Base-by-base conservation (phyloP, 2,329 filamentous ascomycete species). In the Pseudodiploospora longispora region DNA sequence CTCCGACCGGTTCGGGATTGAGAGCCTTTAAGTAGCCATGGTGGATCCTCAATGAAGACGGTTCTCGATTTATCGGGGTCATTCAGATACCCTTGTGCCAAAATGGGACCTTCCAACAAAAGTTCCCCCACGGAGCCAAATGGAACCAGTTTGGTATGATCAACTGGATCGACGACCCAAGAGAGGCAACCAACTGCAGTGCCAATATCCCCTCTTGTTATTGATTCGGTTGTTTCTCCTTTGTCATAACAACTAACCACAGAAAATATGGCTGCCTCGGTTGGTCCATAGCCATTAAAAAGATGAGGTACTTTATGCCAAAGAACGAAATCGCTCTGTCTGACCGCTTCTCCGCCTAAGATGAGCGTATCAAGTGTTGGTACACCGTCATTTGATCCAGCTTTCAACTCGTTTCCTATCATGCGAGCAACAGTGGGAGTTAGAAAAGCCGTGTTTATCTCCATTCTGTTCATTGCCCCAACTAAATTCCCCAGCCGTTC, bases 211-310 rank as follows among this genome's bases (percentile, higher is more conserved):
- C 32, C 32, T 9, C 8, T 34, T 9, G 12, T 12, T 12, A 12
- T 9, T 34, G 32, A 34, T 19, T 19, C 19, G 19, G 19, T 19
- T 19, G 19, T 19, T 19, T 19, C 19, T 19, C 19, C 19, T 19
- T 34, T 2, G 32, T 34, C 30, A 4, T 31, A 41, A 31, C 5
- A 6, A 10, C 33, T 7, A 33, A 9, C 28, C 12, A 28, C 28
- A 41, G 71, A 72, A 27, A 40, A 47, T 33, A 50, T 44, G 33
- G 39, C 36, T 32, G 41, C 47, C 29, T 55, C 53, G 2, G 52
- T 40, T 2, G 50, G 49, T 4, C 52, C 54, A 51, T 75, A 55
- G 12, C 36, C 47, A 29, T 53, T 51, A 33, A 54, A 32, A 31
- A 52, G 10, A 30, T 29, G 41, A 30, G n/a, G 19, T 27, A 27